phyloP scores from a whole-genome alignment of 192 early-diverging fungal species.

The Backusella psychrophila region DNA sequence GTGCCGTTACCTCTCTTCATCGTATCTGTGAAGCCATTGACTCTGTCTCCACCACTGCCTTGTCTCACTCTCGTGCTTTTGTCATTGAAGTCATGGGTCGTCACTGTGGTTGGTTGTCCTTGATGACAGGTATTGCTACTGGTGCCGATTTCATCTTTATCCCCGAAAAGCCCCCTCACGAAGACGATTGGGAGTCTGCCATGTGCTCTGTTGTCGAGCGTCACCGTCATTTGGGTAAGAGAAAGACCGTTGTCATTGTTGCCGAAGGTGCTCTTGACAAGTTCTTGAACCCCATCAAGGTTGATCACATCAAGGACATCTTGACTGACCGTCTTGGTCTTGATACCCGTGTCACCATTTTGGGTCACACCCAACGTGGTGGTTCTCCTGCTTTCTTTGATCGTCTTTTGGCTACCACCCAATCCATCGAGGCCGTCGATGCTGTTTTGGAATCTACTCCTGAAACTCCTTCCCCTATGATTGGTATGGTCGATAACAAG shows the following conservation, averaged over 20 bases:
- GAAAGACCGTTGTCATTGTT: constrained; percentile 94
- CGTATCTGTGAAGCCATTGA: constrained; percentile 97
- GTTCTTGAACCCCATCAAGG: constrained; percentile 82
- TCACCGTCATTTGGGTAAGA: constrained; percentile 81
- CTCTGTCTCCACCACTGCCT: constrained; percentile 87
- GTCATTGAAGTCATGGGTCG: constrained; percentile 99
- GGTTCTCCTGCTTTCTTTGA: constrained; percentile 89
- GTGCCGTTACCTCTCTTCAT: constrained; percentile 88
- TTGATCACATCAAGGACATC: constrained; percentile 81
- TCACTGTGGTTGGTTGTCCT: constrained; percentile 94
- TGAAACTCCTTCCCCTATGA: constrained; percentile 88
- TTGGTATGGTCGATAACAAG: constrained; percentile 89
- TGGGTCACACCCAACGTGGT: constrained; percentile 96
- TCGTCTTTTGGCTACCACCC: constrained; percentile 90
- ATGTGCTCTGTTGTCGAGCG: constrained; percentile 68
- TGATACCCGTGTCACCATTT: constrained; percentile 91
- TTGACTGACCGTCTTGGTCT: constrained; percentile 75
- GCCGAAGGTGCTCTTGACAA: constrained; percentile 95
- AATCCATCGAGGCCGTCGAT: constrained; percentile 93
- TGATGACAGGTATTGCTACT: constrained; percentile 82
- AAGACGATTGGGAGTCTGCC: constrained; percentile 82
- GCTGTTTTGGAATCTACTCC: constrained; percentile 84
- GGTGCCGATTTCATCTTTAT: constrained; percentile 97
- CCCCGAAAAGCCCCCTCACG: constrained; percentile 87
- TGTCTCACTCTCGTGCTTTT: constrained; percentile 94